These are phyloP conservation scores for Colletotrichum neosansevieriae DNA, from an alignment of 2,329 filamentous ascomycete genomes.

Conservation along the genomic window DNA sequence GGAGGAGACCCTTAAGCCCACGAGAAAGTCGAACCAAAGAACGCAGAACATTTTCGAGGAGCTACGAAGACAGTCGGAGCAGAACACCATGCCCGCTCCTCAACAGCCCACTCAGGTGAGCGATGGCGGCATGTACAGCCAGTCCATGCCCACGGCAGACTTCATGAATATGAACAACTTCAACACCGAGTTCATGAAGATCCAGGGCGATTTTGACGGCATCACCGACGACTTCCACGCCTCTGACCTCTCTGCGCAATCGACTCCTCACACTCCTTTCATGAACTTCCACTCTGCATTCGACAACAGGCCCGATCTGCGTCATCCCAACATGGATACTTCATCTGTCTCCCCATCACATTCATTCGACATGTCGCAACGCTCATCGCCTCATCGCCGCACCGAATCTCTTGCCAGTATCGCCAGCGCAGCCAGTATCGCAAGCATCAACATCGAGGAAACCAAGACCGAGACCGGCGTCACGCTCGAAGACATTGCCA, in stretches of 20 bases:
- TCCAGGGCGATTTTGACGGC: slow-evolving; percentile 50
- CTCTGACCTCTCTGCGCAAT: slow-evolving; percentile 63
- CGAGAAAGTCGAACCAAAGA: slow-evolving; percentile 57
- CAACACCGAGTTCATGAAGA: slow-evolving; percentile 58
- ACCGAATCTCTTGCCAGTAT: slow-evolving; percentile 71
- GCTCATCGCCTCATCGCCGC: slow-evolving; percentile 60
- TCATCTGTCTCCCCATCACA: slow-evolving; percentile 43
- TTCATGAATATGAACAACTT: slow-evolving; percentile 68
- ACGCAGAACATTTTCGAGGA: slow-evolving; percentile 68
- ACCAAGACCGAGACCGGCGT: slow-evolving; percentile 84
- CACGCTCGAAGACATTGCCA: slow-evolving; percentile 84
- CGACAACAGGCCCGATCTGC: slow-evolving; percentile 57
- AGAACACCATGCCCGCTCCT: slow-evolving; percentile 52
- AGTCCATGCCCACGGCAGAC: slow-evolving; percentile 65
- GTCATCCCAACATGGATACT: slow-evolving; percentile 41
- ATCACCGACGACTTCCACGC: slow-evolving; percentile 53
- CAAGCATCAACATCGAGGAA: slow-evolving; percentile 73
- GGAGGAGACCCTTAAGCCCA: slow-evolving; percentile 74
- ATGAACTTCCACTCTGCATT: slow-evolving; percentile 59
- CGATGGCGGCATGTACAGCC: slow-evolving; percentile 58
- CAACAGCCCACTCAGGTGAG: slow-evolving; percentile 35
- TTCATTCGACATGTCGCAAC: slow-evolving; percentile 45
- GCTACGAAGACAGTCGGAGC: slow-evolving; percentile 68
- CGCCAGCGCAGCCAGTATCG: slow-evolving; percentile 69
- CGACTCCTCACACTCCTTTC: slow-evolving; percentile 65